These are phyloP conservation scores for Trametes cubensis DNA, from an alignment of 768 basidiomycete genomes.

Conservation along the genomic window DNA sequence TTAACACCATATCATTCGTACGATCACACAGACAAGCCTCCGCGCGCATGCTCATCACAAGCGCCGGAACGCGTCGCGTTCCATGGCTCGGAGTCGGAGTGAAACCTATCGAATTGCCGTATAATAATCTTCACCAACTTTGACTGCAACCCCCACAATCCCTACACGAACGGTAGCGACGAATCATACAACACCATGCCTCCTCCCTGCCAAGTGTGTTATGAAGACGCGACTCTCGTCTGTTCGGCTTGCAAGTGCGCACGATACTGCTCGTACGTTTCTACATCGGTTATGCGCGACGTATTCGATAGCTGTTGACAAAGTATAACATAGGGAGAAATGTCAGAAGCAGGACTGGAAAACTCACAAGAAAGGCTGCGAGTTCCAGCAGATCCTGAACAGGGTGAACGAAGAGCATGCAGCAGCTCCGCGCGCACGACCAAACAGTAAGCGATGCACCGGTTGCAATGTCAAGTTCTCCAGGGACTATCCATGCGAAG, in stretches of 20 bases:
- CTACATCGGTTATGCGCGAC: background rate
- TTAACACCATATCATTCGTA: too few species aligned
- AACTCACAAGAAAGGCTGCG: constrained; percentile 39
- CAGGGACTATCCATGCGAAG: constrained; percentile 26
- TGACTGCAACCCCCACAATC: too few species aligned
- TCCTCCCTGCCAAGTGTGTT: constrained; percentile 13
- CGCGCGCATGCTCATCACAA: too few species aligned
- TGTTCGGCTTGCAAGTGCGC: constrained; percentile 24
- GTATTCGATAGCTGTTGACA: background rate
- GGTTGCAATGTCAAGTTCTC: constrained; percentile 34
- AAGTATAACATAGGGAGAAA: constrained; percentile 4
- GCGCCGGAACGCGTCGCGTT: too few species aligned
- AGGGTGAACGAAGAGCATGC: constrained; percentile 25
- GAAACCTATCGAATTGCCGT: too few species aligned
- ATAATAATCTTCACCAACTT: too few species aligned
- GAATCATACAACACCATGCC: background rate
- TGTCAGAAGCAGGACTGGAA: constrained; percentile 38
- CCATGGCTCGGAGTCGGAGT: too few species aligned
- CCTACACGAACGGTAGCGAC: background rate
- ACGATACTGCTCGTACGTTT: constrained; percentile 22
- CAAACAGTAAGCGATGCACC: constrained; percentile 24
- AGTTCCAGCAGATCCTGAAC: constrained; percentile 36
- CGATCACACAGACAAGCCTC: too few species aligned
- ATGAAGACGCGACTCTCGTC: constrained; percentile 6
- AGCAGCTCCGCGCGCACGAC: constrained; percentile 26